Evolutionary conservation across 306 rosid genomes (phyloP), one percentile per base, ranked within the genome.

Genomic region (Pyrus bretschneideri): DNA sequence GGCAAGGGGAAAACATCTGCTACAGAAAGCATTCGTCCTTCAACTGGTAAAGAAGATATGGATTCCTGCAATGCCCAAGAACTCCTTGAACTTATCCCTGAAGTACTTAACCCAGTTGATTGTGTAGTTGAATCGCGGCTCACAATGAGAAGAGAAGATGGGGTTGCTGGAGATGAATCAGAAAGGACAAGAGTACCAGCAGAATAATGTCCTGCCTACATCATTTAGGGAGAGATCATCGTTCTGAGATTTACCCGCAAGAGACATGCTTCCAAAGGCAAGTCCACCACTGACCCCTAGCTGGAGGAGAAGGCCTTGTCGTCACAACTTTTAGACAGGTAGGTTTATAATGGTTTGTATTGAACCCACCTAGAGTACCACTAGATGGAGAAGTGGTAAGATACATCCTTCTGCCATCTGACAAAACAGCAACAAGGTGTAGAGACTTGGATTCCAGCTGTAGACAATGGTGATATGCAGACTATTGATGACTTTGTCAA

Each of bases 351-450:
- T 86, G 95, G 77, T 81, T 87, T 40, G 85, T 78, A 86, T 81
- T 89, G 82, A 92, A 95, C 67, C 92, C 96, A 74, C 87, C 84
- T 84, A 90, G 71, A 85, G 85, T 89, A 80, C 97, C 97, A 72
- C 90, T 89, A 80, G 96, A 90, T 59, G 97, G 87, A 81, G 97
- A 90, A 42, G 99, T 95, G 65, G 99, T 92, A 40, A 95, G 88
- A 81, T 92, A 95, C 93, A 95, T 88, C 81, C 99, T 92, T 81
- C 97, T 87, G 21, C 99, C 99, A 88, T 95, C 99, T 19, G 99
- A 90, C 80, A 95, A 79, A 86, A 95, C 90, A 66, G 93, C 97
- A 85, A 92, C 87, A 85, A 95, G 96, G 83, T 95, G 97, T 63
- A 95, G 84, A 77, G 85, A 83, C 87, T 95, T 95, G 31, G 99